phyloP scores from a whole-genome alignment of 2,329 filamentous ascomycete species.

The Periglandula ipomoeae region DNA sequence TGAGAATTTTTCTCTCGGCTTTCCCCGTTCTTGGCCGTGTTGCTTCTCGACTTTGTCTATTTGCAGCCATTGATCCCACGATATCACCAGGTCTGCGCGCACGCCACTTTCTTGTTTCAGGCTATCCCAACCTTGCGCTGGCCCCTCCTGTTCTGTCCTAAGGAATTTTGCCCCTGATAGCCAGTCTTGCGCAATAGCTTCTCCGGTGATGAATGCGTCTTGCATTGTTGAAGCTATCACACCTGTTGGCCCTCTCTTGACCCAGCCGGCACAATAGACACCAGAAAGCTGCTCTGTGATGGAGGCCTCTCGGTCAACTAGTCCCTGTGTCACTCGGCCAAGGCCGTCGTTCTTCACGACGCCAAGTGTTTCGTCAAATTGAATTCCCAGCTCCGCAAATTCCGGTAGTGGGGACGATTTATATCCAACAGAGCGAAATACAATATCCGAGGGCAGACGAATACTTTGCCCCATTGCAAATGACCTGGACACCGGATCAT shows the following conservation, averaged over 20 bases:
- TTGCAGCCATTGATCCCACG: conserved; percentile 74
- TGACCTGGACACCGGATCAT: conserved; percentile 41
- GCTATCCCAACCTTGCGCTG: conserved; percentile 61
- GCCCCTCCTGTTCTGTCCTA: conserved; percentile 5
- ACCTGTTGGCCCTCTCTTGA: conserved; percentile 87
- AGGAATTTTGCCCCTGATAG: conserved; percentile 32
- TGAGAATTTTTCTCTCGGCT: conserved; percentile 66
- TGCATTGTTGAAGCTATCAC: conserved; percentile 95
- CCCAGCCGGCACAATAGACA: conserved; percentile 91
- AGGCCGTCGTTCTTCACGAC: conserved; percentile 74
- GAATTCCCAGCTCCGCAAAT: conserved; percentile 62
- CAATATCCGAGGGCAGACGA: conserved; percentile 56
- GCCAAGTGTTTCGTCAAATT: conserved; percentile 66
- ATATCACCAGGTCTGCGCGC: conserved; percentile 52
- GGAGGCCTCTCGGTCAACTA: conserved; percentile 22
- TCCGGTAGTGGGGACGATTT: conserved; percentile 70
- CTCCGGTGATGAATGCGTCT: conserved; percentile 84
- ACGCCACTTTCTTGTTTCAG: conserved; percentile 50
- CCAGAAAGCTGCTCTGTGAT: conserved; percentile 47
- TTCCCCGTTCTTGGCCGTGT: conserved; percentile 58
- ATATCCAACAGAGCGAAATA: conserved; percentile 94
- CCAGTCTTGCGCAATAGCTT: conserved; percentile 78
- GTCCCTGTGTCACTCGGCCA: conserved; percentile 53
- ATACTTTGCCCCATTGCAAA: conserved; percentile 39
- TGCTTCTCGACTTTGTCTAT: conserved; percentile 74